Percentiles rank a stretch among this genome's conserved stretches.
Evolutionary conservation across 352 stramenopile species (phyloP).

Genomic region (Blastocystis sp.): DNA sequence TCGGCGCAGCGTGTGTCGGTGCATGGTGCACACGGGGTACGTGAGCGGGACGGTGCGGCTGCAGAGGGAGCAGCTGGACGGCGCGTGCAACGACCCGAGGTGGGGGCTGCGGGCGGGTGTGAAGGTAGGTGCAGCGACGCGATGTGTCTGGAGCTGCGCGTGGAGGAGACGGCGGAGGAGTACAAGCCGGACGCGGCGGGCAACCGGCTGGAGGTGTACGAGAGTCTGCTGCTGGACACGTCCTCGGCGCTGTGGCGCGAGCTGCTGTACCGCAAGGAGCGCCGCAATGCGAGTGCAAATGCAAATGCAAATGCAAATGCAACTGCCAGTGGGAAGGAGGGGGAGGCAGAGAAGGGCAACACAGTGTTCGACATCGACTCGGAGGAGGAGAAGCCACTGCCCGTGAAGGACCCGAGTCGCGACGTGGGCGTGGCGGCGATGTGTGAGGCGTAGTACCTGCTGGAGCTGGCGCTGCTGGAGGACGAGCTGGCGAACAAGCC

Average conservation of each 20-base stretch:
- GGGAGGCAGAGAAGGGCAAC: not conserved
- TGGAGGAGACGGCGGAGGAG: not conserved
- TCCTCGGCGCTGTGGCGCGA: conserved; percentile 40
- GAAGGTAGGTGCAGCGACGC: not conserved
- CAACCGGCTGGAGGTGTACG: conserved; percentile 55
- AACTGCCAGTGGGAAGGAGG: not conserved
- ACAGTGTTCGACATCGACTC: conserved; percentile 37
- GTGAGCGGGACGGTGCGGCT: not conserved
- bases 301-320: not conserved
- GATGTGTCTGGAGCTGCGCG: conserved; percentile 45
- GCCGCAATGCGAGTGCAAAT: not conserved
- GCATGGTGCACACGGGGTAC: conserved; percentile 65
- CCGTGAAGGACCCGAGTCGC: conserved; percentile 20
- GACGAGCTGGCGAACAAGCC: not conserved
- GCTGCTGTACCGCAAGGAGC: not conserved
- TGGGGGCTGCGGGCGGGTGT: too few species aligned
- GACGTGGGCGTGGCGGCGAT: not conserved
- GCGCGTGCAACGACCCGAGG: conserved; percentile 18
- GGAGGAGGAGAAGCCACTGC: conserved; percentile 30
- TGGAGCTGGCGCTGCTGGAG: conserved; percentile 37
- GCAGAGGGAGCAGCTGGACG: conserved; percentile 52
- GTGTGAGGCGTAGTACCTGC: conserved; percentile 25
- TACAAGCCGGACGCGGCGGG: conserved; percentile 7
- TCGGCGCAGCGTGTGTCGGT: conserved; percentile 45
- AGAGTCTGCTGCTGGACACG: conserved; percentile 39